Evolutionary conservation across 2,329 filamentous ascomycete genomes (phyloP).

Genomic region (Plenodomus biglobosus): DNA sequence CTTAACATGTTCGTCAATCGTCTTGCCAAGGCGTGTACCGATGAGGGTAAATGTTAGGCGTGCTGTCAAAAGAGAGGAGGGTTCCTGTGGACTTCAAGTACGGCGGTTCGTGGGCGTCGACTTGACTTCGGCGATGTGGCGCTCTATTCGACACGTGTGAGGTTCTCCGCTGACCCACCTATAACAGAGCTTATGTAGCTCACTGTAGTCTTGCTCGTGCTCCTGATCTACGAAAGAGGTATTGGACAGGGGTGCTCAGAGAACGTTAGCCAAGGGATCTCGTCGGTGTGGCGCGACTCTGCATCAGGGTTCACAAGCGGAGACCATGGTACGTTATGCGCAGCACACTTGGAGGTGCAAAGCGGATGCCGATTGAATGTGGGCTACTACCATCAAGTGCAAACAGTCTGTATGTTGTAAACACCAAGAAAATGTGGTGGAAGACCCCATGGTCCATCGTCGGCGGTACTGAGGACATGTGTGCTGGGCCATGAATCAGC

Average conservation of each 20-base stretch:
- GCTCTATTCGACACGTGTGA: not conserved
- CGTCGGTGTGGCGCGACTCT: not conserved
- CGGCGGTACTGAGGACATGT: no score
- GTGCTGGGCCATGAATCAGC: not conserved
- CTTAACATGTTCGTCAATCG: not conserved
- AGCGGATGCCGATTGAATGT: not conserved
- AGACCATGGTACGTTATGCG: not conserved
- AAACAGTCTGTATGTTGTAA: no score
- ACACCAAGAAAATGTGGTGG: no score
- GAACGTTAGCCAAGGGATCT: not conserved
- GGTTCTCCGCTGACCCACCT: no score
- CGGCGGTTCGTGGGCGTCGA: not conserved
- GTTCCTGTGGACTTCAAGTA: not conserved
- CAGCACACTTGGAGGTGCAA: not conserved
- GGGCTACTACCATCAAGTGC: no score
- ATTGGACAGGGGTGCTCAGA: not conserved
- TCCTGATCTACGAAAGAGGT: not conserved
- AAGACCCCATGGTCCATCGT: no score
- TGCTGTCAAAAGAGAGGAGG: no score
- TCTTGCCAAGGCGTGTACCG: not conserved
- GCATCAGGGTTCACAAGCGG: not conserved
- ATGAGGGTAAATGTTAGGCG: no score
- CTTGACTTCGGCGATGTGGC: not conserved
- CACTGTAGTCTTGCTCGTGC: not conserved
- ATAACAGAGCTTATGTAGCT: not conserved